Evolutionary conservation across 306 rosid species (phyloP).

Genomic region (Prunus davidiana): DNA sequence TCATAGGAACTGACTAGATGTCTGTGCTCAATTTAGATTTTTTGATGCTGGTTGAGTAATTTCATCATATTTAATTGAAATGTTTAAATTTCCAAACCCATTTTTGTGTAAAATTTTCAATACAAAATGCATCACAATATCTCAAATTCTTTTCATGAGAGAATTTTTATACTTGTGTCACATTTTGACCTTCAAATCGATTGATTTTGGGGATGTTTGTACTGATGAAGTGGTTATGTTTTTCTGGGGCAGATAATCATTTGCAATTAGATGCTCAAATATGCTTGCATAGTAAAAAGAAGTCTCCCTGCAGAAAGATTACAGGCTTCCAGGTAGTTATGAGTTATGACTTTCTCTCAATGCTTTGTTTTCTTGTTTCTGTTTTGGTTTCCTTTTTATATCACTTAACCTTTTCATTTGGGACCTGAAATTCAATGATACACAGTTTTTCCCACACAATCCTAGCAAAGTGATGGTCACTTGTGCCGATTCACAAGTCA

Average conservation of each 20-base stretch:
- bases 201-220: not conserved
- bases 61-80: not conserved
- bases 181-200: no score
- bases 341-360: slow-evolving; percentile 5
- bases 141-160: no score
- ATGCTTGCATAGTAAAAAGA: slow-evolving; percentile 68
- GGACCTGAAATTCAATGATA: not conserved
- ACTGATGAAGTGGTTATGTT: not conserved
- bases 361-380: slow-evolving; percentile 13
- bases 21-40: not conserved
- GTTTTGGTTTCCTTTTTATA: slow-evolving; percentile 6
- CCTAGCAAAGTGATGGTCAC: slow-evolving; percentile 76
- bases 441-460: slow-evolving; percentile 78
- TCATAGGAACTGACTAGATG: not conserved
- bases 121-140: no score
- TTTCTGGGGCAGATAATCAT: slow-evolving; percentile 57
- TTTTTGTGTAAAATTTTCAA: no score
- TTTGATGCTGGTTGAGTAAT: not conserved
- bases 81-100: not conserved
- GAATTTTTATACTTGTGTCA: no score
- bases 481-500: slow-evolving; percentile 81
- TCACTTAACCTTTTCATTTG: not conserved
- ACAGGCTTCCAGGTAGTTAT: slow-evolving; percentile 76
- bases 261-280: slow-evolving; percentile 63
- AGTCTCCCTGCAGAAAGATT: slow-evolving; percentile 71